phyloP scores from a whole-genome alignment of 139 green algal genomes.

The Eudorina sp. region DNA sequence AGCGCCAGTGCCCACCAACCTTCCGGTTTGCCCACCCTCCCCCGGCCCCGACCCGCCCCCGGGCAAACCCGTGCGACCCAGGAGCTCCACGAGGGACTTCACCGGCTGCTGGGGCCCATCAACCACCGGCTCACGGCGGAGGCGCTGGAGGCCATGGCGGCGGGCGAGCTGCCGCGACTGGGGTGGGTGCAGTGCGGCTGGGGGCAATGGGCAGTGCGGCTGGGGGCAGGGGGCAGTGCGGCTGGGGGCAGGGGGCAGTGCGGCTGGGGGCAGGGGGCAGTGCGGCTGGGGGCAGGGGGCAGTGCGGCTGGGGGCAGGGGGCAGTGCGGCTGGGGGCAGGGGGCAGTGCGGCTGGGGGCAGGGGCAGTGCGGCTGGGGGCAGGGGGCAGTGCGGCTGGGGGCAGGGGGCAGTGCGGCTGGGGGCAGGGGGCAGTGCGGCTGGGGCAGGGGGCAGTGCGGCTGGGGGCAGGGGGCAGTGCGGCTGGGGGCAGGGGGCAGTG shows the following conservation, averaged over 20 bases:
- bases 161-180: conserved; percentile 57
- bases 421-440: too few species aligned
- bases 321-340: too few species aligned
- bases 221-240: too few species aligned
- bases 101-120: conserved; percentile 68
- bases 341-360: too few species aligned
- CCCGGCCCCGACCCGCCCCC: too few species aligned
- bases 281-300: not conserved
- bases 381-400: too few species aligned
- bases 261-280: not conserved
- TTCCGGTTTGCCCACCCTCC: not conserved
- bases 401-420: too few species aligned
- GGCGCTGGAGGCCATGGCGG: conserved; percentile 64
- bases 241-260: not conserved
- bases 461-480: too few species aligned
- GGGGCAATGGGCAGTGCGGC: not conserved
- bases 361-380: too few species aligned
- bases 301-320: not conserved
- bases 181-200: conserved; percentile 34
- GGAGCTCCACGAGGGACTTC: conserved; percentile 51
- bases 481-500: too few species aligned
- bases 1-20: not conserved
- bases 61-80: too few species aligned
- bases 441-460: too few species aligned
- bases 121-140: conserved; percentile 20